These are phyloP conservation scores for Musa beccarii DNA, from an alignment of 176 grass and related monocot genomes.

Conservation along the genomic window DNA sequence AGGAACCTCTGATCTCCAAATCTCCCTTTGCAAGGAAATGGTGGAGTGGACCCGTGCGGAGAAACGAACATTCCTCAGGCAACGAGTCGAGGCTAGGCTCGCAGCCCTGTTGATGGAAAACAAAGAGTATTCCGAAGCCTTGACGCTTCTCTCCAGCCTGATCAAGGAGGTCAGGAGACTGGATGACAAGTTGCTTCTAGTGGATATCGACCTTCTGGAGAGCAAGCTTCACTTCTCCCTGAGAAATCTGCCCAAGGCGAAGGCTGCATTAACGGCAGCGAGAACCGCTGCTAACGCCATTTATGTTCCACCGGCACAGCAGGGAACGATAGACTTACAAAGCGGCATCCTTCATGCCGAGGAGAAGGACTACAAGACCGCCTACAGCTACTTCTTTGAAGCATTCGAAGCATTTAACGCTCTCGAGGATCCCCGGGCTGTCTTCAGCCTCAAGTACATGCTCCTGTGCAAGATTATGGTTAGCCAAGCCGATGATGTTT, in stretches of 20 bases:
- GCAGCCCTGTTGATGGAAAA: constrained; percentile 67
- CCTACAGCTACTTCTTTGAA: constrained; percentile 89
- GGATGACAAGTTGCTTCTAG: constrained; percentile 81
- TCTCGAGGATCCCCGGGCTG: constrained; percentile 49
- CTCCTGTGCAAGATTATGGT: constrained; percentile 96
- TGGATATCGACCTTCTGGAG: constrained; percentile 87
- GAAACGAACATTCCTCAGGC: constrained; percentile 74
- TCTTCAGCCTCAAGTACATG: constrained; percentile 87
- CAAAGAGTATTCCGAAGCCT: constrained; percentile 70
- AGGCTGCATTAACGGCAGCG: constrained; percentile 73
- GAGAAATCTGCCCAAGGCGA: constrained; percentile 79
- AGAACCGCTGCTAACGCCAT: constrained; percentile 88
- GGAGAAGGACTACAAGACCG: constrained; percentile 91
- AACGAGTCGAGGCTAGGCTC: constrained; percentile 76
- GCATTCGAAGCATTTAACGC: constrained; percentile 70
- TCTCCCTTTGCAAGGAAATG: constrained; percentile 87
- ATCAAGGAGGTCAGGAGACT: constrained; percentile 88
- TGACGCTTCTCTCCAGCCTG: constrained; percentile 56
- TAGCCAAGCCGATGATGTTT: constrained; percentile 80
- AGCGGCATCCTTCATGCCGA: constrained; percentile 87
- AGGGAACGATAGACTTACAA: constrained; percentile 88
- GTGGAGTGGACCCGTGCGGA: constrained; percentile 79
- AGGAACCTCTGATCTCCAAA: constrained; percentile 60
- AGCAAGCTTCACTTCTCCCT: constrained; percentile 89
- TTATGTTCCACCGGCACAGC: constrained; percentile 78